A percentile compares a stretch with the other conserved stretches of the same genome.
Conservation (phyloP, 768 basidiomycete species). For the Agaricus bisporus region DNA sequence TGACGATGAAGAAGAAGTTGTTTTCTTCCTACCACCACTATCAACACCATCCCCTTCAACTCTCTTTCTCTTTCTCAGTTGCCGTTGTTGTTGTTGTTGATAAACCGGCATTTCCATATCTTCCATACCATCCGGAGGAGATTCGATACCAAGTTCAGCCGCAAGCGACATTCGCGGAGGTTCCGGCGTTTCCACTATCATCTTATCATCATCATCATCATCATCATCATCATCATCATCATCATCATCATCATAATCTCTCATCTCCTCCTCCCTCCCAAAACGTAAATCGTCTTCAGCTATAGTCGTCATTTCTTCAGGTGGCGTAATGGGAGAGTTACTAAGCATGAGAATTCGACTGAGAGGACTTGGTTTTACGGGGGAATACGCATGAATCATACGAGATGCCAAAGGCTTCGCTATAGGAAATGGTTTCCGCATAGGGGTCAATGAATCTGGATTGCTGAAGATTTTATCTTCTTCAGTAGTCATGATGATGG, state of each 20-base stretch:
- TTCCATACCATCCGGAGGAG: slow-evolving; percentile 28
- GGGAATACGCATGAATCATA: slow-evolving; percentile 80
- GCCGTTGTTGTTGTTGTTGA: no score
- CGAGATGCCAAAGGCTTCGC: slow-evolving; percentile 64
- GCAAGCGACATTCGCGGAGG: slow-evolving; percentile 31
- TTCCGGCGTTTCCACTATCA: slow-evolving; percentile 8
- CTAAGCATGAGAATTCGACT: slow-evolving; percentile 73
- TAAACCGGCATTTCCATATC: neutral
- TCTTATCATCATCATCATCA: no score
- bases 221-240: no score
- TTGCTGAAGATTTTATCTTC: slow-evolving; percentile 16
- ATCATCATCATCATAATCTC: slow-evolving; percentile 15
- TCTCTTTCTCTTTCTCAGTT: neutral
- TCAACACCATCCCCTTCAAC: slow-evolving; percentile 24
- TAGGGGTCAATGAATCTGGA: slow-evolving; percentile 9
- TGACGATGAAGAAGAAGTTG: no score
- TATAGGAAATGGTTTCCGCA: slow-evolving; percentile 53
- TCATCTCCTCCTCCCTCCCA: slow-evolving; percentile 23
- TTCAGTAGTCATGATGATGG: neutral
- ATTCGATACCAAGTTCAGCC: slow-evolving; percentile 42
- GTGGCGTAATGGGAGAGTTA: slow-evolving; percentile 44
- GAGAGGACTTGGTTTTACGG: slow-evolving; percentile 72
- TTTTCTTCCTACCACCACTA: neutral
- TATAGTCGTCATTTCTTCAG: slow-evolving; percentile 16
- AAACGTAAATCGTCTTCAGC: slow-evolving; percentile 6